Percentiles rank a stretch among this genome's conserved stretches.
Conservation (phyloP, 169 alveolate species). For the Plasmodium fragile region DNA sequence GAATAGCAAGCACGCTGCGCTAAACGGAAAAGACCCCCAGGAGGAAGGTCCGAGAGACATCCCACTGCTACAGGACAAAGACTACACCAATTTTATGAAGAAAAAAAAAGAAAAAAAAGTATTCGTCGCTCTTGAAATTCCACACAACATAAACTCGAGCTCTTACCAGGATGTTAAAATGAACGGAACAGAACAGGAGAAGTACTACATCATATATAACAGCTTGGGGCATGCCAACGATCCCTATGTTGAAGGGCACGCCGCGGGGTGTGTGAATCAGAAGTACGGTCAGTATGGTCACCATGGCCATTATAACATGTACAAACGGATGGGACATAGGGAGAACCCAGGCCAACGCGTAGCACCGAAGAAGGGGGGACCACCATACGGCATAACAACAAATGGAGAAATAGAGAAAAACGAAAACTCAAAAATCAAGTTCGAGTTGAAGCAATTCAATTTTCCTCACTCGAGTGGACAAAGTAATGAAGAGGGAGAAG, state of each 20-base stretch:
- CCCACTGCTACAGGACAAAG: conserved; percentile 15
- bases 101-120: conserved; percentile 32
- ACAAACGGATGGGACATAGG: not conserved
- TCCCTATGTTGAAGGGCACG: not conserved
- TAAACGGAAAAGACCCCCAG: not conserved
- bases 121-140: conserved; percentile 49
- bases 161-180: conserved; percentile 37
- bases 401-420: not conserved
- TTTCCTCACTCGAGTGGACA: not conserved
- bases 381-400: not conserved
- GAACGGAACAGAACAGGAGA: conserved; percentile 19
- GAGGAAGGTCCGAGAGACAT: conserved; percentile 3
- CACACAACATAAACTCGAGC: conserved; percentile 47
- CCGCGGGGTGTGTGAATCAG: not conserved
- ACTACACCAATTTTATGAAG: conserved; percentile 27
- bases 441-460: not conserved
- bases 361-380: not conserved
- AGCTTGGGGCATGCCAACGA: not conserved
- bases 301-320: not conserved
- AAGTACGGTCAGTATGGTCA: not conserved
- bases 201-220: conserved; percentile 53
- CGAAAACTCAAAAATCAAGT: not conserved
- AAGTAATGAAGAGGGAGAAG: not conserved
- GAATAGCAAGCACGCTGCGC: not conserved
- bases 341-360: not conserved